Percentiles rank a stretch among this genome's conserved stretches.
phyloP scores from a whole-genome alignment of 2,329 filamentous ascomycete genomes.

The Cladorrhinum sp. region DNA sequence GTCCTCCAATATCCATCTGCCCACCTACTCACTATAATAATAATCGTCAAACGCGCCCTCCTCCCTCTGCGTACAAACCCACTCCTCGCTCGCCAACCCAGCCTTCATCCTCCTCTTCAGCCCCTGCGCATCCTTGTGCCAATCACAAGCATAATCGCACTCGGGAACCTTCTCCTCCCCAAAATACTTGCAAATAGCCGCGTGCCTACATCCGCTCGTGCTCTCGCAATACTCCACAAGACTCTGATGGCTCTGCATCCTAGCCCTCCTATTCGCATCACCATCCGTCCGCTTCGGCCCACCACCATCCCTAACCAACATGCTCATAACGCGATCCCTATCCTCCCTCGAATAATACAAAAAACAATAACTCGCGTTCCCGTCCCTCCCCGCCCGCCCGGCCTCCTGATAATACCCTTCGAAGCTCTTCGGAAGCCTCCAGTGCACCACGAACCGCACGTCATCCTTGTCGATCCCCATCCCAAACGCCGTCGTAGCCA shows the following conservation, averaged over 20 bases:
- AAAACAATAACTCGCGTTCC: slow-evolving; percentile 81
- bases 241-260: slow-evolving; percentile 61
- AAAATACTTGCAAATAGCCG: slow-evolving; percentile 72
- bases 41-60: slow-evolving; percentile 55
- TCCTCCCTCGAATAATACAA: slow-evolving; percentile 90
- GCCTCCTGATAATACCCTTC: slow-evolving; percentile 97
- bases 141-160: slow-evolving; percentile 75
- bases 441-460: slow-evolving; percentile 92
- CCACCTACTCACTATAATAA: slow-evolving; percentile 46
- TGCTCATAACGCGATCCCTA: slow-evolving; percentile 65
- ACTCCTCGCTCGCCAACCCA: slow-evolving; percentile 59
- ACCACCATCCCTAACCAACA: slow-evolving; percentile 50
- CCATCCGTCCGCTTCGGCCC: neutral
- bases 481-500: slow-evolving; percentile 92
- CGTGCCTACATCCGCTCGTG: slow-evolving; percentile 69
- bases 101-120: slow-evolving; percentile 56
- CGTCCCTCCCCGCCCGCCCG: slow-evolving; percentile 84
- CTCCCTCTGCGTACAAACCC: slow-evolving; percentile 60
- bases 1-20: no score
- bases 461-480: slow-evolving; percentile 98
- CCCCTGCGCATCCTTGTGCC: slow-evolving; percentile 64
- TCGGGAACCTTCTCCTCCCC: slow-evolving; percentile 49
- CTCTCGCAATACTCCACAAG: slow-evolving; percentile 81
- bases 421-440: slow-evolving; percentile 90
- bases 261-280: slow-evolving; percentile 43